phyloP scores from a whole-genome alignment of 768 basidiomycete species.

The Cytidiella melzeri region DNA sequence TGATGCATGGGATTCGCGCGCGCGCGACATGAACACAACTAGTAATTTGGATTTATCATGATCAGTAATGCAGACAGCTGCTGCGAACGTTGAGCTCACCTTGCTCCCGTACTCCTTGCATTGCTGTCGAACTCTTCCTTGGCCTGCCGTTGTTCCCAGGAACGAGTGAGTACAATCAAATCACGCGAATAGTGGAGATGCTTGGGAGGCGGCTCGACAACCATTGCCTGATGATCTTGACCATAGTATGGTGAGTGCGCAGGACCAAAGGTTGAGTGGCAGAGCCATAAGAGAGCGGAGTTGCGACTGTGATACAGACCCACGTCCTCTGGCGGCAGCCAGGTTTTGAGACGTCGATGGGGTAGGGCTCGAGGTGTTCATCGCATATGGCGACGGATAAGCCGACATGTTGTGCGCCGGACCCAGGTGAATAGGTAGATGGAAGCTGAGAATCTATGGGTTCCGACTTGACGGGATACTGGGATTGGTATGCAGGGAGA shows the following conservation, averaged over 20 bases:
- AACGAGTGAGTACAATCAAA: constrained; percentile 98
- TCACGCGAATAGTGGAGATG: constrained; percentile 91
- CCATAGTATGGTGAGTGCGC: constrained; percentile 48
- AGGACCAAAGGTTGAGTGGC: constrained; percentile 35
- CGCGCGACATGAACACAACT: no score
- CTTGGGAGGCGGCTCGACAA: constrained; percentile 59
- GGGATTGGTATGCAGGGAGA: constrained; percentile 37
- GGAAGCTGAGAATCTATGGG: constrained; percentile 39
- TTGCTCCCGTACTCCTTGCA: no score
- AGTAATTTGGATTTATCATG: no score
- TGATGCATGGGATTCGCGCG: no score
- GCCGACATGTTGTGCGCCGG: constrained; percentile 29
- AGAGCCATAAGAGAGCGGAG: constrained; percentile 58
- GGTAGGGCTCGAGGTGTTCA: constrained; percentile 63
- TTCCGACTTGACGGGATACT: constrained; percentile 50
- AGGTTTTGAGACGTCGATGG: constrained; percentile 45
- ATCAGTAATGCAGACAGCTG: no score
- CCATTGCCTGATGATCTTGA: constrained; percentile 59
- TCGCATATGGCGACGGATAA: constrained; percentile 46
- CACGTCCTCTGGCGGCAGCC: constrained; percentile 39
- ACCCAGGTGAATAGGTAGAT: constrained; percentile 51
- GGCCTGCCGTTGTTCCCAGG: constrained; percentile 96
- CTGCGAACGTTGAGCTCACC: no score
- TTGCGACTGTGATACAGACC: constrained; percentile 63
- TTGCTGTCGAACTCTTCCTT: constrained; percentile 96